Base-by-base conservation (phyloP, 768 basidiomycete genomes). In the Psilocybe tampanensis region DNA sequence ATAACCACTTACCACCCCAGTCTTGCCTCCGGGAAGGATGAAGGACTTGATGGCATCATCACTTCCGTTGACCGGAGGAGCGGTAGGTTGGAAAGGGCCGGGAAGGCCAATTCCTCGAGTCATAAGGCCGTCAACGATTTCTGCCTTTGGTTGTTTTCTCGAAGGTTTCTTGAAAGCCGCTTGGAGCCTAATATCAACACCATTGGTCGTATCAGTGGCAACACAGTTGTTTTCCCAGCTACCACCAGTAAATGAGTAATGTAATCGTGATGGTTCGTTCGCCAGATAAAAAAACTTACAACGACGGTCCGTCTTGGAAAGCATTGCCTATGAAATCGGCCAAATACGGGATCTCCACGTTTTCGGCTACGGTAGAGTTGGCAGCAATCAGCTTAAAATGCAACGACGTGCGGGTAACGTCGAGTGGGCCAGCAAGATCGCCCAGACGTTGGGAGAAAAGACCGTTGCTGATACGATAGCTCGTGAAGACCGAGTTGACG, bases 191-290 rank as follows among this genome's bases (percentile, higher is more conserved):
- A 63, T 9, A 33, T 66, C 63, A 17, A 64, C 60, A 2, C 65
- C 65, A 33, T 66, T 66, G 6, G 65, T 66, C 5, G 21, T 55
- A 29, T 56, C 55, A 41, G 73, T 82, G 0, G 81, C 83, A 15
- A 75, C 83, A 65, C 86, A 88, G 61, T 88, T 88, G 55, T 71
- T 74, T 1, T 61, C 71, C 85, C 85, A 88, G 76, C 84, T 86
- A 22, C 44, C 47, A 23, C 56, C 23, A 22, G 44, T 19, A 33
- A 64, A 50, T 60, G 48, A 18, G 47, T 13, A 52, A n/a, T 17
- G 29, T 48, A n/a, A n/a, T n/a, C 17, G n/a, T 3, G 12, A 18
- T 15, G 3, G 11, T 43, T 19, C 33, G 44, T n/a, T n/a, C n/a
- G n/a, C n/a, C n/a, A n/a, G n/a, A 44, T 15, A 22, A 29, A 12